Base-by-base conservation (phyloP, 202 grass and related monocot species). In the Carex arenaria region DNA sequence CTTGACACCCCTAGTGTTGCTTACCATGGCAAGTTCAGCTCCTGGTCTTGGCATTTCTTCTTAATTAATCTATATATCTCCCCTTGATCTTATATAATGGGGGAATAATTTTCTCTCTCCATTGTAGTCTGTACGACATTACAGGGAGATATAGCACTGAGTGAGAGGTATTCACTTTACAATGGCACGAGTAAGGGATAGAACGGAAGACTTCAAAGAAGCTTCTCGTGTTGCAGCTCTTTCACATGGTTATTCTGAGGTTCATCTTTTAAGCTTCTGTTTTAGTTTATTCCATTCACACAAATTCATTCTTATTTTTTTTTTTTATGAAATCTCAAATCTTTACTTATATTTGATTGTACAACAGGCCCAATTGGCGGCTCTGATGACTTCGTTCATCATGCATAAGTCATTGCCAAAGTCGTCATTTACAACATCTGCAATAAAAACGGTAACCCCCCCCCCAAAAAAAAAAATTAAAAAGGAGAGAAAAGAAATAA, bases 181-280 rank as follows among this genome's bases (percentile, higher is more conserved):
- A 49, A 98, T 93, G 92, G 86, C 88, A 61, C 86, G 84, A 85
- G 83, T 89, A 63, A 90, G 85, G 87, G 89, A 99, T 72, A 89
- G 93, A 85, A 93, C 81, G 14, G 96, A 95, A 79, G 93, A 99
- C 74, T 95, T 89, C 65, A 99, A 93, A 80, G 93, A 95, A 67
- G 76, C 88, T 74, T 63, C 93, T 1, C 91, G 85, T 76, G 83
- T 89, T 59, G 89, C 85, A 26, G 89, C 88, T 71, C 84, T 90
- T 72, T 83, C 88, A 69, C 71, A 90, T 84, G 89, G 88, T 11
- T 95, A 94, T 78, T 85, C 77, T 67, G 91, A 95, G 89, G 96
- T 98, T 69, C 63, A 73, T 72, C 72, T 57, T 60, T 10, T n/a
- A 28, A 52, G 34, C 51, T 68, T 59, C 51, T 49, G 13, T 72